phyloP scores from a whole-genome alignment of 2,329 filamentous ascomycete genomes.

The Trichoderma harzianum region DNA sequence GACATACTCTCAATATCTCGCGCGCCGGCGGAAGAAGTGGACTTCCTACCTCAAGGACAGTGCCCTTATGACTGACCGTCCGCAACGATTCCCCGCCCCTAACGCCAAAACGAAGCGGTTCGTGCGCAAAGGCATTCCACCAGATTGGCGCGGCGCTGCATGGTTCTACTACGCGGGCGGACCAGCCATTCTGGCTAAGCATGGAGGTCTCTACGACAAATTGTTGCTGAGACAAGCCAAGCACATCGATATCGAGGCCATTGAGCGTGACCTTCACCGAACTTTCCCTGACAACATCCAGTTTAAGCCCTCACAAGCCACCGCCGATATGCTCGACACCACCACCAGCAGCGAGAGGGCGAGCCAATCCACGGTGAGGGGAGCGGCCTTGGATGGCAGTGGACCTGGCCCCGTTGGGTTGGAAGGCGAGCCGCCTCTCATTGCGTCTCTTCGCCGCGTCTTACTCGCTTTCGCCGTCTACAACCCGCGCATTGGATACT shows the following conservation, averaged over 20 bases:
- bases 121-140: slow-evolving; percentile 87
- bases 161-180: slow-evolving; percentile 97
- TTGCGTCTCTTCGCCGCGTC: slow-evolving; percentile 77
- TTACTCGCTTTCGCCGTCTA: slow-evolving; percentile 87
- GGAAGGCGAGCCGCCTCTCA: slow-evolving; percentile 67
- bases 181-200: slow-evolving; percentile 70
- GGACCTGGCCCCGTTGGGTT: slow-evolving; percentile 34
- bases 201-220: slow-evolving; percentile 72
- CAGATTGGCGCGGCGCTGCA: slow-evolving; percentile 89
- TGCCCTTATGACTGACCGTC: slow-evolving; percentile 66
- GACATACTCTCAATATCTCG: slow-evolving; percentile 71
- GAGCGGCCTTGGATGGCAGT: slow-evolving; percentile 33
- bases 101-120: slow-evolving; percentile 85
- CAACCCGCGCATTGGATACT: slow-evolving; percentile 90
- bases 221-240: slow-evolving; percentile 64
- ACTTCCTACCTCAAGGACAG: slow-evolving; percentile 70
- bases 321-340: slow-evolving; percentile 29
- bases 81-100: slow-evolving; percentile 73
- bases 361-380: slow-evolving; percentile 38
- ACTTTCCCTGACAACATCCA: slow-evolving; percentile 93
- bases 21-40: slow-evolving; percentile 79
- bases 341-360: slow-evolving; percentile 31
- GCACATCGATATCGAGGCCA: slow-evolving; percentile 76
- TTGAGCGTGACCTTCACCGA: slow-evolving; percentile 88
- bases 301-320: slow-evolving; percentile 64